phyloP scores from a whole-genome alignment of 495 filamentous ascomycete genomes.

The Neurospora sp. region DNA sequence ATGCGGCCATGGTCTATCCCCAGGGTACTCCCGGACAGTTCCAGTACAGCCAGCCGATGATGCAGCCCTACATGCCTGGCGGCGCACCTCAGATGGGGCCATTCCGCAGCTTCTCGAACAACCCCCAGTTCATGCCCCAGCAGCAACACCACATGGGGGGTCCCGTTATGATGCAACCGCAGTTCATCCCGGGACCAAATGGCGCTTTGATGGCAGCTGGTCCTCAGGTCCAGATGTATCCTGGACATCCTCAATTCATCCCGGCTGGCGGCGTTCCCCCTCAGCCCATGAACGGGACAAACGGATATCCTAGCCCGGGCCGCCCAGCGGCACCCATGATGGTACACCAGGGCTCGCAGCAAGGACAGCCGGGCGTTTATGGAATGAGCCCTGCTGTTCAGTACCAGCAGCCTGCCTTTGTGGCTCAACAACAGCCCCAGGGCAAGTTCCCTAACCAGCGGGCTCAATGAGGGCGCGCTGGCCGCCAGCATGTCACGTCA shows the following conservation, averaged over 20 bases:
- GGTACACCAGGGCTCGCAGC: slow-evolving; percentile 57
- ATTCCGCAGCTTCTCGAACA: slow-evolving; percentile 45
- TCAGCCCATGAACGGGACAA: slow-evolving; percentile 49
- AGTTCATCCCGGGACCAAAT: slow-evolving; percentile 41
- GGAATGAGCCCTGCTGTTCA: slow-evolving; percentile 56
- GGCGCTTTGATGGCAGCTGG: slow-evolving; percentile 47
- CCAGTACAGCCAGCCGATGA: slow-evolving; percentile 61
- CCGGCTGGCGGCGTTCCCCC: slow-evolving; percentile 49
- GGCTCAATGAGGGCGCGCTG: slow-evolving; percentile 17
- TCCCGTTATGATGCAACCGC: slow-evolving; percentile 74
- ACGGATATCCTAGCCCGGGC: slow-evolving; percentile 76
- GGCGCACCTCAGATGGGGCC: slow-evolving; percentile 47
- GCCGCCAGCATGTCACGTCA: neutral
- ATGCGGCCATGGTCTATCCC: slow-evolving; percentile 57
- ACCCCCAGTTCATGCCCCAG: slow-evolving; percentile 57
- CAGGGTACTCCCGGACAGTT: slow-evolving; percentile 59
- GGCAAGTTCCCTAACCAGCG: slow-evolving; percentile 46
- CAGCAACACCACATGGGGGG: slow-evolving; percentile 50
- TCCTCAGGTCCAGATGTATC: slow-evolving; percentile 65
- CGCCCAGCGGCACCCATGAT: slow-evolving; percentile 75
- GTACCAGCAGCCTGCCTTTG: slow-evolving; percentile 57
- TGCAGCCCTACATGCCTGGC: slow-evolving; percentile 58
- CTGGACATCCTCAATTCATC: slow-evolving; percentile 52
- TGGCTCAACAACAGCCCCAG: slow-evolving; percentile 47
- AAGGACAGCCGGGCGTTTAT: slow-evolving; percentile 55